A percentile compares a stretch with the other conserved stretches of the same genome.
Conservation (phyloP, 2,329 filamentous ascomycete species). For the Alternaria sp. region DNA sequence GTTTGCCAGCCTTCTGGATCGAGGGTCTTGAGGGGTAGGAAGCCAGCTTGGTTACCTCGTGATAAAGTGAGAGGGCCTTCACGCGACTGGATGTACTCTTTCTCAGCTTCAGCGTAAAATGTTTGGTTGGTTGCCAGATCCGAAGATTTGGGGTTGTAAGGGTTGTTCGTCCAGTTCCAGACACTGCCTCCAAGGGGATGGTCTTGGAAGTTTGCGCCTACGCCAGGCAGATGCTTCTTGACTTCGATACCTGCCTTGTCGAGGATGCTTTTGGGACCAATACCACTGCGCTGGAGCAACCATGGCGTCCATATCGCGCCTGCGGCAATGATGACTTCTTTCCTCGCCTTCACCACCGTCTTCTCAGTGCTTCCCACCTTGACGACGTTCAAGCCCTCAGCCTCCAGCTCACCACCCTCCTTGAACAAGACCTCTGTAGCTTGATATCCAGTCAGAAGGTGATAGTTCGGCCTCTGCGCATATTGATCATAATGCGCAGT, state of each 20-base stretch:
- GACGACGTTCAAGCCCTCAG: neutral
- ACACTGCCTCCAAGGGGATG: slow-evolving; percentile 21
- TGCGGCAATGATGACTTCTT: neutral
- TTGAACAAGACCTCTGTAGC: slow-evolving; percentile 14
- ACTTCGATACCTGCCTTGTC: slow-evolving; percentile 27
- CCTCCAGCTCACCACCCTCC: neutral
- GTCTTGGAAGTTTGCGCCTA: slow-evolving; percentile 47
- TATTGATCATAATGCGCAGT: slow-evolving; percentile 41
- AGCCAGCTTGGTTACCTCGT: slow-evolving; percentile 41
- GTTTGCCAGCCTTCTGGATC: slow-evolving; percentile 5
- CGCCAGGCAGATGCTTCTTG: slow-evolving; percentile 34
- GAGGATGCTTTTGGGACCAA: slow-evolving; percentile 12
- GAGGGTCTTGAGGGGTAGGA: slow-evolving; percentile 66
- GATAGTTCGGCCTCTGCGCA: slow-evolving; percentile 32
- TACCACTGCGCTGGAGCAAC: neutral
- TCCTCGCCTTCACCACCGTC: neutral
- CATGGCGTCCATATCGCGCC: neutral
- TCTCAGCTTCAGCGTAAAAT: neutral
- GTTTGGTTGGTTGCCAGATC: neutral
- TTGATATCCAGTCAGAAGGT: slow-evolving; percentile 26
- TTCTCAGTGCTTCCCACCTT: neutral
- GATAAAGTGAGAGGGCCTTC: neutral
- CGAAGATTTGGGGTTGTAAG: neutral
- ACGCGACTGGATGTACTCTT: neutral
- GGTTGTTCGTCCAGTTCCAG: slow-evolving; percentile 12